Evolutionary conservation across 768 basidiomycete species (phyloP).

Genomic region (Boletus rubroflammeus): DNA sequence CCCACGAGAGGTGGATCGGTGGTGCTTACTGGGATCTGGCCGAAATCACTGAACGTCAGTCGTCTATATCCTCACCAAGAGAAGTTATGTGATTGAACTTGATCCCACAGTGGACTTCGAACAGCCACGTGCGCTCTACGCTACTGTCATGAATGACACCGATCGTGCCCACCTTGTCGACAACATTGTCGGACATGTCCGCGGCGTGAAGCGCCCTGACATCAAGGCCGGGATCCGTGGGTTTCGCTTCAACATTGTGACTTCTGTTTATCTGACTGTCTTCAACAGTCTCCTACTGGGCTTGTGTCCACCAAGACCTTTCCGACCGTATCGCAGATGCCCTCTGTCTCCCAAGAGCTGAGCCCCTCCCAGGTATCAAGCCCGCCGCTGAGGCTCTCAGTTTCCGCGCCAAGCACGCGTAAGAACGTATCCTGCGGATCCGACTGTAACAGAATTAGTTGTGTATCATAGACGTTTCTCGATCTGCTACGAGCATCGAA

Average conservation of each 20-base stretch:
- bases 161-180: conserved; percentile 58
- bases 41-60: conserved; percentile 78
- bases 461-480: conserved; percentile 4
- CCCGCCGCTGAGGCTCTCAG: conserved; percentile 54
- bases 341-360: conserved; percentile 53
- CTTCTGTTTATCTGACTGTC: not conserved
- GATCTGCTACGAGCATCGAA: not conserved
- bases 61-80: not conserved
- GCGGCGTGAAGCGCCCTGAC: conserved; percentile 53
- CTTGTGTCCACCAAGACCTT: conserved; percentile 70
- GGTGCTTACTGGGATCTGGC: conserved; percentile 64
- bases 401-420: conserved; percentile 37
- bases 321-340: conserved; percentile 78
- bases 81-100: not conserved
- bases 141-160: conserved; percentile 61
- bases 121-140: conserved; percentile 71
- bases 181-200: conserved; percentile 66
- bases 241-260: conserved; percentile 24
- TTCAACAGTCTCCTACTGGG: conserved; percentile 67
- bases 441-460: not conserved
- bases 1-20: conserved; percentile 76
- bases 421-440: not conserved
- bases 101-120: conserved; percentile 68
- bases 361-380: conserved; percentile 54
- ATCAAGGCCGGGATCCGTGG: conserved; percentile 65